A percentile compares a stretch with the other conserved stretches of the same genome.
phyloP scores from a whole-genome alignment of 1,284 basidiomycete species.

The Melampsora americana region DNA sequence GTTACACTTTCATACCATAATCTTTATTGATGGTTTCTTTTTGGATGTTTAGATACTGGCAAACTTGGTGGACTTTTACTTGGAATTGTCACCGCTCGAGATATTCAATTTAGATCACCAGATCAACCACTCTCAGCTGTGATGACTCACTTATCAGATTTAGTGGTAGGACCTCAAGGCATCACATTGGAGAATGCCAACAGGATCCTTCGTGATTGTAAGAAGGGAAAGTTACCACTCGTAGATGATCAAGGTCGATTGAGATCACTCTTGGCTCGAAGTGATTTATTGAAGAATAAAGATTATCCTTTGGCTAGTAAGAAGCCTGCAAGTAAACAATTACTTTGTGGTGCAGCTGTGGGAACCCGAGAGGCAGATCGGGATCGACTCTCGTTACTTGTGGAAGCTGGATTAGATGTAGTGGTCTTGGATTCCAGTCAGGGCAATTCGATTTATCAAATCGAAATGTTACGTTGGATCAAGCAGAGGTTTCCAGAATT shows the following conservation, averaged over 20 bases:
- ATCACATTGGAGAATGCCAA: conserved; percentile 91
- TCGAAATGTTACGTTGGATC: conserved; percentile 94
- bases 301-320: conserved; percentile 95
- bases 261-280: conserved; percentile 83
- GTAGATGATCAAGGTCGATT: conserved; percentile 72
- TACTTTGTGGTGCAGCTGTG: conserved; percentile 94
- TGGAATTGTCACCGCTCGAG: conserved; percentile 93
- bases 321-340: conserved; percentile 85
- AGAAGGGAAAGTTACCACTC: conserved; percentile 96
- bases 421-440: conserved; percentile 94
- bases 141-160: conserved; percentile 71
- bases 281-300: conserved; percentile 96
- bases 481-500: conserved; percentile 77
- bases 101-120: conserved; percentile 85
- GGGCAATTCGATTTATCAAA: conserved; percentile 89
- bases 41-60: conserved; percentile 68
- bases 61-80: conserved; percentile 82
- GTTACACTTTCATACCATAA: conserved; percentile 26
- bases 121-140: conserved; percentile 71
- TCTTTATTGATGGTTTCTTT: conserved; percentile 19
- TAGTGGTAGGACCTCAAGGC: conserved; percentile 77
- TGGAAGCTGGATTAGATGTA: conserved; percentile 92
- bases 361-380: conserved; percentile 87
- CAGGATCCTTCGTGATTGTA: conserved; percentile 87
- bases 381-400: conserved; percentile 78